phyloP scores from a whole-genome alignment of 2,329 filamentous ascomycete species.

The Fusarium scirpi region DNA sequence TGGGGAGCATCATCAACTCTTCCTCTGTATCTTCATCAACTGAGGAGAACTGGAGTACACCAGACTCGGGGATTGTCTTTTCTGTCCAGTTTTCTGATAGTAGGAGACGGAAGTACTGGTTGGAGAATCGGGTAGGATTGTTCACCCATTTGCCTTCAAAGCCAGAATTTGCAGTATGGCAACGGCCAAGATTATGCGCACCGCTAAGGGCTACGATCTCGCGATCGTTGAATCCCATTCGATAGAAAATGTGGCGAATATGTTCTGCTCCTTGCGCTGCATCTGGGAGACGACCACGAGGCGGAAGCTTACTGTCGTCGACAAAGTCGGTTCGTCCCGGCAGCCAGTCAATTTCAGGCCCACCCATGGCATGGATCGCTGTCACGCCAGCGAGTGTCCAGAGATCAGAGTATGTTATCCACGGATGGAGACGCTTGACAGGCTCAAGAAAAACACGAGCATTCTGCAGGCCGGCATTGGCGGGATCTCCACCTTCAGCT shows the following conservation, averaged over 20 bases:
- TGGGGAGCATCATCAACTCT: constrained; percentile 18
- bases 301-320: constrained; percentile 9
- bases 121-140: constrained; percentile 13
- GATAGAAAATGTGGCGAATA: constrained; percentile 8
- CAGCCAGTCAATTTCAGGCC: background rate
- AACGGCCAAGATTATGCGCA: constrained; percentile 8
- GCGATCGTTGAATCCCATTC: constrained; percentile 12
- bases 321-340: constrained; percentile 16
- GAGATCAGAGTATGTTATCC: constrained; percentile 18
- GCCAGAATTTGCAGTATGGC: constrained; percentile 14
- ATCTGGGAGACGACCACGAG: constrained; percentile 13
- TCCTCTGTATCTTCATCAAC: constrained; percentile 9
- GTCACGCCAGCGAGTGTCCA: constrained; percentile 11
- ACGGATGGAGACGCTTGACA: constrained; percentile 6
- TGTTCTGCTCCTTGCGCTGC: constrained; percentile 13
- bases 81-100: constrained; percentile 4
- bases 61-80: constrained; percentile 9
- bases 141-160: constrained; percentile 17
- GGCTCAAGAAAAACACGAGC: constrained; percentile 14
- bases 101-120: constrained; percentile 16
- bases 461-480: constrained; percentile 15
- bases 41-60: background rate
- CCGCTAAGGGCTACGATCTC: constrained; percentile 14
- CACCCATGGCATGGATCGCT: background rate
- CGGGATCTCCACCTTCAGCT: constrained; percentile 15